Conservation (phyloP, 257 asterid species). For the Ehretia macrophylla region DNA sequence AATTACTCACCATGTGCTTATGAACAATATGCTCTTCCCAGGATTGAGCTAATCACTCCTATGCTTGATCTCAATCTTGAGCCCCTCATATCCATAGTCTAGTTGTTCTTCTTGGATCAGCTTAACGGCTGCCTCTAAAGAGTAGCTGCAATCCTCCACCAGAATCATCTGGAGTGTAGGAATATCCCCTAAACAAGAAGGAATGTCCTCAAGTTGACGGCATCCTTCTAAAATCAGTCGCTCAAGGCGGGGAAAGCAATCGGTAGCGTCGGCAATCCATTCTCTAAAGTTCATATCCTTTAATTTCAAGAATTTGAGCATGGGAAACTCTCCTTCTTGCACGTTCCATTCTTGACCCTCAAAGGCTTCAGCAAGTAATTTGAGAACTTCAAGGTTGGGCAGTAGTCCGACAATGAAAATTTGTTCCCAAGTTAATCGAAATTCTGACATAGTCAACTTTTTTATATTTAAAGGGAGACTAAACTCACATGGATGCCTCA, state of each 20-base stretch:
- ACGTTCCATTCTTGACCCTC: not conserved
- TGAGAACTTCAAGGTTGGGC: conserved; percentile 1
- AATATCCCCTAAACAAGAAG: not conserved
- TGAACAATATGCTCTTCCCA: too few relatives aligned
- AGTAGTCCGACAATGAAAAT: conserved; percentile 2
- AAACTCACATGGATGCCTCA: not conserved
- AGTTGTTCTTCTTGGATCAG: not conserved
- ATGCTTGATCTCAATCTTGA: not conserved
- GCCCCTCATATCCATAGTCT: not conserved
- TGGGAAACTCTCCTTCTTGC: not conserved
- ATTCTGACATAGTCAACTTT: not conserved
- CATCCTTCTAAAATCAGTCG: not conserved
- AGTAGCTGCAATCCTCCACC: not conserved
- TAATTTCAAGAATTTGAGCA: conserved; percentile 2
- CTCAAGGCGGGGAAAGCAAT: not conserved
- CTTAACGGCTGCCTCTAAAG: not conserved
- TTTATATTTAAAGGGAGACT: not conserved
- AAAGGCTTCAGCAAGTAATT: fast-evolving
- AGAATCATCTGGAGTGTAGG: not conserved
- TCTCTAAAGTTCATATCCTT: not conserved
- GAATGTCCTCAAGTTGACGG: not conserved
- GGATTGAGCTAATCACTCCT: too few relatives aligned
- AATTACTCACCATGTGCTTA: too few relatives aligned
- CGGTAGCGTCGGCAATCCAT: not conserved
- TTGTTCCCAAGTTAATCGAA: conserved; percentile 5